phyloP scores from a whole-genome alignment of 352 stramenopile genomes.

The Phytophthora citricola region DNA sequence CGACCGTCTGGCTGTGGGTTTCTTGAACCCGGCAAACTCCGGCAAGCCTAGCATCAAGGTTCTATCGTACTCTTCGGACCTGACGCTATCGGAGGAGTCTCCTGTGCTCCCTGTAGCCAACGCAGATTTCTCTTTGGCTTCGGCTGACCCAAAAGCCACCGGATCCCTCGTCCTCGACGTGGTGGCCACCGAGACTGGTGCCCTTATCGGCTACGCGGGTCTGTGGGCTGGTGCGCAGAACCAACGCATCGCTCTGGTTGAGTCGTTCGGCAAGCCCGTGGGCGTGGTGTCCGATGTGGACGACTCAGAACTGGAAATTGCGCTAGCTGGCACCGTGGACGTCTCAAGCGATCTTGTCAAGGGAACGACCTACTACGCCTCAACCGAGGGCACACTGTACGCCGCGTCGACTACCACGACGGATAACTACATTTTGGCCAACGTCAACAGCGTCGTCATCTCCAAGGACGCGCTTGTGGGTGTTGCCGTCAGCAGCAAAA shows the following conservation, averaged over 20 bases:
- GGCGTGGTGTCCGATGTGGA: slow-evolving; percentile 71
- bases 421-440: slow-evolving; percentile 67
- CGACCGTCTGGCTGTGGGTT: slow-evolving; percentile 66
- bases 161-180: slow-evolving; percentile 66
- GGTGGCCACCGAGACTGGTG: slow-evolving; percentile 57
- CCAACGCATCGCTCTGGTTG: slow-evolving; percentile 75
- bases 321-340: slow-evolving; percentile 68
- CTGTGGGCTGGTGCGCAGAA: slow-evolving; percentile 60
- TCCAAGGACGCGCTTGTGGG: slow-evolving; percentile 81
- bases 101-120: slow-evolving; percentile 75
- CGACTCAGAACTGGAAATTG: slow-evolving; percentile 59
- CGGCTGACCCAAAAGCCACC: slow-evolving; percentile 57
- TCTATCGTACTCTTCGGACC: slow-evolving; percentile 66
- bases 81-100: slow-evolving; percentile 58
- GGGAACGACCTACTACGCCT: slow-evolving; percentile 73
- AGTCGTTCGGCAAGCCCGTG: slow-evolving; percentile 75
- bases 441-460: slow-evolving; percentile 77
- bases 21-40: slow-evolving; percentile 78
- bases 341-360: slow-evolving; percentile 45
- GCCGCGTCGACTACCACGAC: slow-evolving; percentile 50
- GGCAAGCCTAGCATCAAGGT: slow-evolving; percentile 82
- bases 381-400: slow-evolving; percentile 70
- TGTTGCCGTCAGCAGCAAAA: slow-evolving; percentile 69
- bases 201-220: slow-evolving; percentile 65
- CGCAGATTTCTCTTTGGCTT: slow-evolving; percentile 68